These are phyloP conservation scores for Claviceps africana DNA, from an alignment of 2,329 filamentous ascomycete species.

Conservation along the genomic window DNA sequence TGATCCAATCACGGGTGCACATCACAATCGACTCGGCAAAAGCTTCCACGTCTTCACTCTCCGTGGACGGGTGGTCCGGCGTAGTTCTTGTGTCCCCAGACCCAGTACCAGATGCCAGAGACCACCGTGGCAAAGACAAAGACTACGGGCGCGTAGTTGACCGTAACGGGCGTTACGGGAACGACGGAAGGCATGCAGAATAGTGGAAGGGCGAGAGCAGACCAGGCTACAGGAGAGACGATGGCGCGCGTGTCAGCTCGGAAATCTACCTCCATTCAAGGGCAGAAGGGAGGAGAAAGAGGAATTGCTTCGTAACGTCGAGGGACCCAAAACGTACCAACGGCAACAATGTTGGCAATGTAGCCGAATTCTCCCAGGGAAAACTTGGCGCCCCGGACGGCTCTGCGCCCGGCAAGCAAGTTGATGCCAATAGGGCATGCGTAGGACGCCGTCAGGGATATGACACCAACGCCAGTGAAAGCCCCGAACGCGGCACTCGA, in stretches of 20 bases:
- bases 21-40: too few species aligned
- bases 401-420: constrained; percentile 43
- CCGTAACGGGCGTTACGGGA: constrained; percentile 41
- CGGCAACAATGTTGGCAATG: constrained; percentile 48
- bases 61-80: constrained; percentile 41
- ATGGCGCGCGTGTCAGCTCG: constrained; percentile 5
- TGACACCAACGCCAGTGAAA: constrained; percentile 57
- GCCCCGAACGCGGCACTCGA: constrained; percentile 57
- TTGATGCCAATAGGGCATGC: constrained; percentile 53
- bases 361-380: constrained; percentile 47
- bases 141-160: constrained; percentile 67
- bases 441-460: constrained; percentile 55
- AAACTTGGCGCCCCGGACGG: constrained; percentile 43
- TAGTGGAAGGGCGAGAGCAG: constrained; percentile 51
- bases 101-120: constrained; percentile 51
- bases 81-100: constrained; percentile 58
- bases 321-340: constrained; percentile 34
- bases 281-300: too few species aligned
- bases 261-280: too few species aligned
- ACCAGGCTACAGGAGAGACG: constrained; percentile 42
- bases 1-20: too few species aligned
- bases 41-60: too few species aligned
- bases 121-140: constrained; percentile 51
- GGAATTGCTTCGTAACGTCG: neutral
- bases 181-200: constrained; percentile 59